Evolutionary conservation across 495 filamentous ascomycete genomes (phyloP).

Genomic region (Hypoxylon lienhwacheense): DNA sequence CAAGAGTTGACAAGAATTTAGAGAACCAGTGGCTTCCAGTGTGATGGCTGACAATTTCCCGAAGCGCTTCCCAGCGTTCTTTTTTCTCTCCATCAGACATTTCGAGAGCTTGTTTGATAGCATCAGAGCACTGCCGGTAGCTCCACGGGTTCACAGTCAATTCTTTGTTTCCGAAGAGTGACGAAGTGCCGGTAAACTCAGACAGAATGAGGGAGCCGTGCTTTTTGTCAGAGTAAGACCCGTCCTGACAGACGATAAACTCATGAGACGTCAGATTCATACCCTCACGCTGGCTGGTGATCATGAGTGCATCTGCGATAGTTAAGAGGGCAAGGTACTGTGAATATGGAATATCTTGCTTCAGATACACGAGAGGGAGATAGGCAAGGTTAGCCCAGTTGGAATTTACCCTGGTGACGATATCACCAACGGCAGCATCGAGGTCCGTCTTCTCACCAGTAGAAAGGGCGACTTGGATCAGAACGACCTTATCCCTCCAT

Average conservation of each 20-base stretch:
- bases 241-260: conserved; percentile 90
- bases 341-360: conserved; percentile 87
- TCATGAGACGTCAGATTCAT: conserved; percentile 96
- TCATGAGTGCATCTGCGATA: conserved; percentile 87
- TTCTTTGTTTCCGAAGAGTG: conserved; percentile 74
- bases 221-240: conserved; percentile 69
- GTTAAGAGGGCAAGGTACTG: conserved; percentile 88
- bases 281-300: conserved; percentile 88
- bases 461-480: conserved; percentile 91
- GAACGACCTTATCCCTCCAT: conserved; percentile 80
- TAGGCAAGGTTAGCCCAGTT: conserved; percentile 84
- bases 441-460: conserved; percentile 84
- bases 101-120: conserved; percentile 77
- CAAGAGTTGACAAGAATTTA: conserved; percentile 67
- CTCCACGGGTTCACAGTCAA: conserved; percentile 93
- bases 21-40: conserved; percentile 84
- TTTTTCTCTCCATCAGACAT: conserved; percentile 73
- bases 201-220: conserved; percentile 86
- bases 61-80: conserved; percentile 72
- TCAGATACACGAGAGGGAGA: conserved; percentile 88
- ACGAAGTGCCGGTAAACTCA: conserved; percentile 90
- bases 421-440: conserved; percentile 83
- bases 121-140: conserved; percentile 78
- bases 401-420: conserved; percentile 90
- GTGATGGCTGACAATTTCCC: conserved; percentile 72